Conservation (phyloP, 2,329 filamentous ascomycete genomes). For the Sporothrix globosa region DNA sequence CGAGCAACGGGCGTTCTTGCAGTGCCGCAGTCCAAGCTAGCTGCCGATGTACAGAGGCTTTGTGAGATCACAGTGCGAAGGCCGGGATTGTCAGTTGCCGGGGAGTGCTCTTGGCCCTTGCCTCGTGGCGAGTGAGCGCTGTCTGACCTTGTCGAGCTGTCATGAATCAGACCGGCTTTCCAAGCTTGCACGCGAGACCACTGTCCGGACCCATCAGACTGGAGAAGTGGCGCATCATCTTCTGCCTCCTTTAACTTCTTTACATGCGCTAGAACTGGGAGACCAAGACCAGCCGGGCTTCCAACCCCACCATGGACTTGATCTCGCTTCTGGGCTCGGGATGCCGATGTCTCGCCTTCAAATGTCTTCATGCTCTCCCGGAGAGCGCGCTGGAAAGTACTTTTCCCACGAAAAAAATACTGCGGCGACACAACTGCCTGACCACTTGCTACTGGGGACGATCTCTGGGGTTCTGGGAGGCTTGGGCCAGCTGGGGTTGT, state of each 20-base stretch:
- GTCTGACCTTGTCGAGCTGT: conserved; percentile 28
- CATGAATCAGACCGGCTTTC: conserved; percentile 34
- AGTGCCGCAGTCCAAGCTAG: background rate
- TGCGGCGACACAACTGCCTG: conserved; percentile 21
- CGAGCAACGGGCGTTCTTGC: background rate
- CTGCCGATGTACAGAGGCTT: background rate
- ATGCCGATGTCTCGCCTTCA: conserved; percentile 36
- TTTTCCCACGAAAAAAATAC: conserved; percentile 58
- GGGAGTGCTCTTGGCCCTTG: background rate
- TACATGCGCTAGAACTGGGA: background rate
- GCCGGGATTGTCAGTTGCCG: background rate
- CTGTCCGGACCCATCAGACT: conserved; percentile 29
- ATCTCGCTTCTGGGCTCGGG: background rate
- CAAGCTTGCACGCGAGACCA: conserved; percentile 37
- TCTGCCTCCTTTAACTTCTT: background rate
- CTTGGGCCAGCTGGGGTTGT: conserved; percentile 28
- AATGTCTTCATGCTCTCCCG: conserved; percentile 51
- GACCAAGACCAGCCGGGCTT: background rate
- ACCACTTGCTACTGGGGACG: background rate
- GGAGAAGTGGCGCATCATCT: conserved; percentile 32
- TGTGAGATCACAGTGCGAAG: background rate
- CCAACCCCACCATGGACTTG: background rate
- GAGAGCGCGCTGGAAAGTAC: conserved; percentile 59
- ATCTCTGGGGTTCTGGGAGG: background rate
- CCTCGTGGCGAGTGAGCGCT: conserved; percentile 28